These are phyloP conservation scores for Neurospora sp. DNA, from an alignment of 495 filamentous ascomycete genomes.

Conservation along the genomic window DNA sequence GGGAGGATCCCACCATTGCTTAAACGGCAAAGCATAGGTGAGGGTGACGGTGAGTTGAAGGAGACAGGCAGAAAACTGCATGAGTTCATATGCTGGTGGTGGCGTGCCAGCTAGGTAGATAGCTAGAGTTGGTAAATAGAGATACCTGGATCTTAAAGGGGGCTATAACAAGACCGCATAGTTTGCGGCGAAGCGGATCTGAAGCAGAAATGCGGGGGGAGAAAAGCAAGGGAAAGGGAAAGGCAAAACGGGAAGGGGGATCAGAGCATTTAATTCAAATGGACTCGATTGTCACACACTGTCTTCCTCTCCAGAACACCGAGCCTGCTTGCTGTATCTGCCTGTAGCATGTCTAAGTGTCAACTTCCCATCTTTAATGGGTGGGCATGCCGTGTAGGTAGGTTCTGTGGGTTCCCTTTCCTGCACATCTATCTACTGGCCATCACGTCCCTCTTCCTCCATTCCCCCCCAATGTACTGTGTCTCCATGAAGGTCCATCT, in stretches of 20 bases:
- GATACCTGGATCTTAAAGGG: background rate
- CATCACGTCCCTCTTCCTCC: background rate
- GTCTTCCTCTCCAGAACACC: background rate
- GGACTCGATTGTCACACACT: background rate
- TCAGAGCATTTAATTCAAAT: background rate
- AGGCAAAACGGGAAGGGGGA: background rate
- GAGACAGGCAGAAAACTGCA: background rate
- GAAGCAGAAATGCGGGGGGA: background rate
- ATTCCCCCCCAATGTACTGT: background rate
- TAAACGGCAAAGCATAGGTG: slow-evolving; percentile 5
- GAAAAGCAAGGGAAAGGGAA: background rate
- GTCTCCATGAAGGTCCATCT: background rate
- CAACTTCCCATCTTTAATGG: background rate
- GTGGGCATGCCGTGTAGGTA: background rate
- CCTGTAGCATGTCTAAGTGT: background rate
- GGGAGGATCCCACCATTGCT: slow-evolving; percentile 36
- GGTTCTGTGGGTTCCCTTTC: background rate
- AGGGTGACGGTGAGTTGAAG: background rate
- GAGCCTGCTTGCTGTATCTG: background rate
- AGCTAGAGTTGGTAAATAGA: background rate
- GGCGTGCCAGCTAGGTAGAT: background rate
- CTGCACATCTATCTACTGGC: background rate
- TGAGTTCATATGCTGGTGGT: background rate
- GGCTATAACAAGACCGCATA: background rate
- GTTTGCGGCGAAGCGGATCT: background rate